phyloP scores from a whole-genome alignment of 306 rosid genomes.

The Alnus glutinosa region DNA sequence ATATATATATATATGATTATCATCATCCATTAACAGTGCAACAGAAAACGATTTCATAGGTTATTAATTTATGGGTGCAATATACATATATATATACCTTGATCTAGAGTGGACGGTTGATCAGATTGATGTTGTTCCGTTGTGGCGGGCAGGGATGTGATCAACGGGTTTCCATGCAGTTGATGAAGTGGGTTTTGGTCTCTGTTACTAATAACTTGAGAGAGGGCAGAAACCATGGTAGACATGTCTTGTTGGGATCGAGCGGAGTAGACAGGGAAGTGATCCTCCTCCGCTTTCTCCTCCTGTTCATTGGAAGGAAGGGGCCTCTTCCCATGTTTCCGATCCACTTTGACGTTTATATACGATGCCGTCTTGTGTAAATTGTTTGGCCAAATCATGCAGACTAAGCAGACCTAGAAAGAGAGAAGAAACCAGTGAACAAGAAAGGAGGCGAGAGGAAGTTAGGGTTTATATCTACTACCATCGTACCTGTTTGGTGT shows the following conservation, averaged over 20 bases:
- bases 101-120: slow-evolving; percentile 40
- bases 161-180: slow-evolving; percentile 23
- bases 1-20: not conserved
- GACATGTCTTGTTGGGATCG: slow-evolving; percentile 78
- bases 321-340: slow-evolving; percentile 46
- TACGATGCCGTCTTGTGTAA: not conserved
- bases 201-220: slow-evolving; percentile 64
- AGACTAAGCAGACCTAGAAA: not conserved
- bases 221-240: slow-evolving; percentile 69
- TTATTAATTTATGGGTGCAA: no score
- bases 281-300: slow-evolving; percentile 48
- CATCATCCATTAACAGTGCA: not conserved
- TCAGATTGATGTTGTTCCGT: slow-evolving; percentile 23
- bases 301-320: slow-evolving; percentile 44
- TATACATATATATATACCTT: slow-evolving; percentile 34
- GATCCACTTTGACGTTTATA: slow-evolving; percentile 40
- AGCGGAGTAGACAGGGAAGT: slow-evolving; percentile 69
- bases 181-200: slow-evolving; percentile 26
- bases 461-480: not conserved
- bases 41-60: not conserved
- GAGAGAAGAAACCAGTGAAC: not conserved
- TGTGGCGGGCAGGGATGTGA: slow-evolving; percentile 8
- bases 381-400: not conserved
- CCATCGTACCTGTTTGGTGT: not conserved
- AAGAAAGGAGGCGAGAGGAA: not conserved